Evolutionary conservation across 495 filamentous ascomycete species (phyloP).

Genomic region (Hamigera avellanea): DNA sequence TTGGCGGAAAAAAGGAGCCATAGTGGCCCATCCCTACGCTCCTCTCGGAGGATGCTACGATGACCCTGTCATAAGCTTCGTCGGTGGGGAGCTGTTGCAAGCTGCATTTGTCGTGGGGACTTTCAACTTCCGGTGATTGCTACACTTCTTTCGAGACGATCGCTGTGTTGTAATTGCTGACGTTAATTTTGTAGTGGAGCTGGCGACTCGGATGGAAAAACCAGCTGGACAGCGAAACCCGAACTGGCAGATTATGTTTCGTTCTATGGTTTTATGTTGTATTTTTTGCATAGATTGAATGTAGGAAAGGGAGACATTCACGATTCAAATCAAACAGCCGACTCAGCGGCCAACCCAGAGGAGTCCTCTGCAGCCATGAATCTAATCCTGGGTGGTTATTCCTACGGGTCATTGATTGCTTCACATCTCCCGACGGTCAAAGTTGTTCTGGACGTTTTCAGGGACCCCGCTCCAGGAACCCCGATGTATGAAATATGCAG

Average conservation of each 20-base stretch:
- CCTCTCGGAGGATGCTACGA: constrained; percentile 78
- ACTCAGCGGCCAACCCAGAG: not conserved
- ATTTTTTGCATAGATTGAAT: constrained; percentile 47
- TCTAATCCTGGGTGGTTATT: constrained; percentile 72
- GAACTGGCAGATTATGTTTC: constrained; percentile 75
- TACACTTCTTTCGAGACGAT: too few species aligned
- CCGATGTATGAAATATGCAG: constrained; percentile 52
- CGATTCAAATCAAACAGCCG: too few species aligned
- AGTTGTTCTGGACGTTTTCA: constrained; percentile 48
- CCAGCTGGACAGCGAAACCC: constrained; percentile 73
- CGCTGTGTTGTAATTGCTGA: constrained; percentile 1
- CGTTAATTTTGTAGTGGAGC: constrained; percentile 51
- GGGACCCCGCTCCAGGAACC: constrained; percentile 33
- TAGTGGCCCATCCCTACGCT: constrained; percentile 88
- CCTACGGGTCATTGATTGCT: constrained; percentile 78
- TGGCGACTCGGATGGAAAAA: constrained; percentile 58
- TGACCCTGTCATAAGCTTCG: constrained; percentile 59
- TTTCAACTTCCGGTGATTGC: constrained; percentile 81
- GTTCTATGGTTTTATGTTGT: constrained; percentile 62
- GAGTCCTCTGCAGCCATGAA: constrained; percentile 4
- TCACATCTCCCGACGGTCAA: constrained; percentile 53
- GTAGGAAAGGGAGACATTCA: not conserved
- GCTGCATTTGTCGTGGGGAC: constrained; percentile 68
- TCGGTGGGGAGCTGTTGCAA: constrained; percentile 50
- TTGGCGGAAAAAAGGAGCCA: constrained; percentile 48